Base-by-base conservation (phyloP, 1,284 basidiomycete genomes). In the Irpex sp. region DNA sequence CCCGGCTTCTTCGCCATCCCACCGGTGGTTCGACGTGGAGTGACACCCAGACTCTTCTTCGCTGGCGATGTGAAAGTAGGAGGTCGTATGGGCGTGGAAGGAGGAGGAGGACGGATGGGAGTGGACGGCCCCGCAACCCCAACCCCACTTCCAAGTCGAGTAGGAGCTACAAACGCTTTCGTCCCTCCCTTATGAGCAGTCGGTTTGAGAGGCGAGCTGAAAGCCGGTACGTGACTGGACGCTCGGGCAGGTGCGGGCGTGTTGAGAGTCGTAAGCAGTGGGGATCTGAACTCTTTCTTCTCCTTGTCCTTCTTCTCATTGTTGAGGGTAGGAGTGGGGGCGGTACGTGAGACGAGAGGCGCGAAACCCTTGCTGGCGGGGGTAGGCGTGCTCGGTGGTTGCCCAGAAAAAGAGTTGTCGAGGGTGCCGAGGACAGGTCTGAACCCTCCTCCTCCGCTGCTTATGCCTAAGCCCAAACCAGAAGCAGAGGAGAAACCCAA, bases 271-370 rank as follows among this genome's bases (percentile, higher is more conserved):
- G 57, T 69, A 61, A 67, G 57, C 58, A 86, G 67, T 2, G 87
- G 87, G 1, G 87, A 81, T 68, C 81, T 87, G 73, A 88, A 88
- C 2, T 75, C 63, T 78, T 83, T 19, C 74, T 70, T 59, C 66
- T 68, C 19, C 66, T 66, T 72, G 73, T 52, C 59, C 66, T 68
- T 19, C 66, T 66, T 72, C 74, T 52, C 67, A 23, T 28, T 28
- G 28, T 28, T 5, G 28, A 5, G 2, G 4, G 28, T 28, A 4
- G 4, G 28, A 28, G 28, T 5, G 28, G 28, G 28, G 3, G 59
- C 61, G 21, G 57, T 52, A 1, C 57, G 58, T 18, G 59, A 58
- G 21, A 58, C 45, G 3, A 62, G 60, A 19, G 60, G 60, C 2
- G 62, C 57, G 1, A 62, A 58, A 6, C 58, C 71, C 56, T 72